These are phyloP conservation scores for Mortierella sp. DNA, from an alignment of 371 early-diverging fungal genomes.

Conservation along the genomic window DNA sequence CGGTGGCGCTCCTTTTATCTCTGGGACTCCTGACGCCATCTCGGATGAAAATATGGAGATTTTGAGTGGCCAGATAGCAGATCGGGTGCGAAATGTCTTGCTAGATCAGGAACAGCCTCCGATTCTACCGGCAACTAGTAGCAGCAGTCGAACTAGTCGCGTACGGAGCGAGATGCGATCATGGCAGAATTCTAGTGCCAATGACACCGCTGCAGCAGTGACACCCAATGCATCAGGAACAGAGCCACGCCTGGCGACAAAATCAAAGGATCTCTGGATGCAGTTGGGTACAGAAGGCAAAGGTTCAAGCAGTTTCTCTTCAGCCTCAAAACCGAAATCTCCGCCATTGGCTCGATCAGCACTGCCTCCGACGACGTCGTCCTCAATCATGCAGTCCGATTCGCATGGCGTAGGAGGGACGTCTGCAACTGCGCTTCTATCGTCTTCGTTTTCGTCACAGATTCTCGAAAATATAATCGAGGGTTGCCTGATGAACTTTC, in stretches of 20 bases:
- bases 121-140: neutral
- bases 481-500: constrained; percentile 64
- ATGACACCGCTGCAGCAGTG: neutral
- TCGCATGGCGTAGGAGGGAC: neutral
- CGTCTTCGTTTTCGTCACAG: constrained; percentile 52
- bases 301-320: neutral
- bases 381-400: neutral
- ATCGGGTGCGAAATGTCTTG: constrained; percentile 33
- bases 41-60: constrained; percentile 50
- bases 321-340: neutral
- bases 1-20: constrained; percentile 16
- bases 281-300: constrained; percentile 20
- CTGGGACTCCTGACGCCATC: constrained; percentile 13
- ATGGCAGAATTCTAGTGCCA: neutral
- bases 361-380: neutral
- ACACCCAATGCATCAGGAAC: neutral
- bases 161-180: neutral
- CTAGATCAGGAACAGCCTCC: constrained; percentile 11
- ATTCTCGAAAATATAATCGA: constrained; percentile 64
- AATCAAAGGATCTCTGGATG: constrained; percentile 31
- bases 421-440: neutral
- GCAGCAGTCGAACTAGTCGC: neutral
- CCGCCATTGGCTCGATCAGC: neutral
- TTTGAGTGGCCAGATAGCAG: constrained; percentile 37
- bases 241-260: neutral